Conservation (phyloP, 305 asterid genomes). For the Ilex paraguariensis region DNA sequence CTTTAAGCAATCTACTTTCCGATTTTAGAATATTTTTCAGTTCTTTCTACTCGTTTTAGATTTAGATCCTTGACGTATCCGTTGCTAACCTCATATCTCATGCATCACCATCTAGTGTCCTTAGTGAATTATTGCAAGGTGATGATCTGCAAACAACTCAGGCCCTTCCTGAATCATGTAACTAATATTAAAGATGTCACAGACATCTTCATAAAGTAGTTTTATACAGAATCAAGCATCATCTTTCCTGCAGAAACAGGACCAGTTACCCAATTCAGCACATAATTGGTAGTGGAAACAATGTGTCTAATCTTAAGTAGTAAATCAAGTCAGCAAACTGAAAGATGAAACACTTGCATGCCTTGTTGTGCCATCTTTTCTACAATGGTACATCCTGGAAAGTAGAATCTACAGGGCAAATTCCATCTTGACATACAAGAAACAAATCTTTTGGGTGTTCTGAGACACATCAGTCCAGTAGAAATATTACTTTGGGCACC, state of each 20-base stretch:
- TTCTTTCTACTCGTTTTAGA: constrained; percentile 5
- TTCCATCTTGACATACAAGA: no score
- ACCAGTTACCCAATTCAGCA: constrained; percentile 1
- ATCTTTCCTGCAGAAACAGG: constrained; percentile 6
- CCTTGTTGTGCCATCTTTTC: no score
- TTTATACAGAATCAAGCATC: constrained; percentile 27
- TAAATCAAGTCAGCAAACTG: background rate
- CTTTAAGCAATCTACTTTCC: background rate
- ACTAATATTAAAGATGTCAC: background rate
- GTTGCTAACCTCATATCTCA: background rate
- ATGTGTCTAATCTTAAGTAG: constrained; percentile 38
- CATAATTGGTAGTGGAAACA: constrained; percentile 24
- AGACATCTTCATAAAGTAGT: constrained; percentile 21
- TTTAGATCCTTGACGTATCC: background rate
- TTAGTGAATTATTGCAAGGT: background rate
- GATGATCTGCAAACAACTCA: constrained; percentile 1
- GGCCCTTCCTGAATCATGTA: background rate
- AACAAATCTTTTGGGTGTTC: no score
- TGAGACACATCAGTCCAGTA: no score
- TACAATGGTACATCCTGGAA: no score
- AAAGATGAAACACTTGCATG: no score
- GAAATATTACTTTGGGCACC: background rate
- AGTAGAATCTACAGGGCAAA: no score
- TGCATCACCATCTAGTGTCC: no score
- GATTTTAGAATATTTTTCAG: background rate